These are phyloP conservation scores for Heritiera fomes DNA, from an alignment of 345 rosid genomes.

Conservation along the genomic window DNA sequence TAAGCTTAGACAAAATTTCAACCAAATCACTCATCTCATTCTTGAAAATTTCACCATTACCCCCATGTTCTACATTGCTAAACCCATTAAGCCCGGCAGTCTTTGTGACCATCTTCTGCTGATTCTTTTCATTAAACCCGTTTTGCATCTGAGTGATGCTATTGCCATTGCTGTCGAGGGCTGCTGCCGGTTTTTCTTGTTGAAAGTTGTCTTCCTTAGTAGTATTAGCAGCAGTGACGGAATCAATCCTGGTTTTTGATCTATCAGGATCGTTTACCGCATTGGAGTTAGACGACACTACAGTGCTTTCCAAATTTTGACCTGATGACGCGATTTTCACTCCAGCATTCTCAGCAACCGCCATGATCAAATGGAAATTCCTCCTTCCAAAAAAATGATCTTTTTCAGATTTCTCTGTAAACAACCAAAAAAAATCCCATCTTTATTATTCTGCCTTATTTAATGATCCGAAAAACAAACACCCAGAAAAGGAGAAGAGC, in stretches of 20 bases:
- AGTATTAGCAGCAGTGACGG: conserved; percentile 24
- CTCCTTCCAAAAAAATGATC: conserved; percentile 19
- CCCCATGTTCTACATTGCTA: conserved; percentile 22
- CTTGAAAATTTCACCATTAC: conserved; percentile 37
- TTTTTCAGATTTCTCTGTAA: conserved; percentile 33
- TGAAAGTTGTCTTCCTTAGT: conserved; percentile 33
- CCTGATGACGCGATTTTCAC: conserved; percentile 60
- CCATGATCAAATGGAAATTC: conserved; percentile 58
- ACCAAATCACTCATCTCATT: conserved; percentile 72
- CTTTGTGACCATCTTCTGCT: conserved; percentile 25
- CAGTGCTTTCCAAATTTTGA: conserved; percentile 64
- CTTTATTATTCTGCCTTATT: not conserved
- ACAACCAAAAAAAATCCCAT: not conserved
- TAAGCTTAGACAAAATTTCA: conserved; percentile 82
- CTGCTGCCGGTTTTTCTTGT: conserved; percentile 19
- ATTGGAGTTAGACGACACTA: conserved; percentile 49
- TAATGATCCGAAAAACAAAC: not conserved
- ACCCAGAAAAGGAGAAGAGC: conserved; percentile 14
- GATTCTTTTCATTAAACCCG: conserved; percentile 34
- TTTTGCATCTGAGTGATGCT: conserved; percentile 38
- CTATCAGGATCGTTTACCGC: conserved; percentile 48
- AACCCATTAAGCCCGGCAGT: conserved; percentile 35
- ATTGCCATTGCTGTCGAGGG: conserved; percentile 28
- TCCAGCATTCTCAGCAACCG: conserved; percentile 92
- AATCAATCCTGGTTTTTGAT: conserved; percentile 51